Evolutionary conservation across 2,329 filamentous ascomycete species (phyloP).

Genomic region (Fusarium sp.): DNA sequence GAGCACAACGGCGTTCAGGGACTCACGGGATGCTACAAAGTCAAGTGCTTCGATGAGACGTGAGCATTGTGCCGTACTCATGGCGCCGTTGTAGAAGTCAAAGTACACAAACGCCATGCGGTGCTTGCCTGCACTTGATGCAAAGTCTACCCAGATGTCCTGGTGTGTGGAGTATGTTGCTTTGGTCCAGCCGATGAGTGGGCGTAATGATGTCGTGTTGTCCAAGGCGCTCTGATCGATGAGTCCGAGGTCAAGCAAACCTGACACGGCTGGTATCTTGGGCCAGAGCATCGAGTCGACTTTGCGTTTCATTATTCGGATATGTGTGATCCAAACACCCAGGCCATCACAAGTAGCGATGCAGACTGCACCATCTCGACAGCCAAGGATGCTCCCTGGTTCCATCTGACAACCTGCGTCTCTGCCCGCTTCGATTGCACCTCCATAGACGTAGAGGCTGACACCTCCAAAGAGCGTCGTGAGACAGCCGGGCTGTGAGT

Average conservation of each 20-base stretch:
- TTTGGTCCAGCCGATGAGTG: background rate
- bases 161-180: constrained; percentile 3
- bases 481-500: constrained; percentile 32
- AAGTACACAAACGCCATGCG: constrained; percentile 29
- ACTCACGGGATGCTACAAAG: background rate
- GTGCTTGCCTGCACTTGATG: background rate
- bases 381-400: constrained; percentile 7
- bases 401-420: background rate
- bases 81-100: constrained; percentile 33
- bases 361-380: constrained; percentile 12
- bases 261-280: constrained; percentile 21
- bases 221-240: background rate
- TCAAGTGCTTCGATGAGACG: constrained; percentile 28
- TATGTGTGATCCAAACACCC: constrained; percentile 29
- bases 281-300: constrained; percentile 32
- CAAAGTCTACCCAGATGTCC: constrained; percentile 24
- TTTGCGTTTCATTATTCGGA: constrained; percentile 30
- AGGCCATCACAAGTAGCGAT: constrained; percentile 23
- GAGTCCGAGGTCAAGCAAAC: constrained; percentile 11
- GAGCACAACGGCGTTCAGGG: constrained; percentile 16
- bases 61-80: constrained; percentile 31
- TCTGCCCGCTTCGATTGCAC: constrained; percentile 10
- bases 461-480: constrained; percentile 12
- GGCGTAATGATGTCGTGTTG: background rate
- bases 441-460: constrained; percentile 28